These are phyloP conservation scores for Bacidia gigantensis DNA, from an alignment of 495 filamentous ascomycete species.

Conservation along the genomic window DNA sequence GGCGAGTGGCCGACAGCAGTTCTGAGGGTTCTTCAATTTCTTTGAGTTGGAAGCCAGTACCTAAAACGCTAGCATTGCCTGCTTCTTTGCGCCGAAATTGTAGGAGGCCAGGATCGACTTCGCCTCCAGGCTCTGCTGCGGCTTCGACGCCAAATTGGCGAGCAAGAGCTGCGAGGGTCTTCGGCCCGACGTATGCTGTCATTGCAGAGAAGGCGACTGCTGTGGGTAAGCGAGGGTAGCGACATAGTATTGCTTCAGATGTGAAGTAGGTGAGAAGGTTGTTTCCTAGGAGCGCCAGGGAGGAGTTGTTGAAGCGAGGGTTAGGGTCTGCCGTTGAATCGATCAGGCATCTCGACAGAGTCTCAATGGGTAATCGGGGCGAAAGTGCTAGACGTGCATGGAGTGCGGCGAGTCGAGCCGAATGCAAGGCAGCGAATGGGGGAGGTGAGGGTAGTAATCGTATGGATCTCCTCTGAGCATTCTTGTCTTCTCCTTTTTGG, in stretches of 20 bases:
- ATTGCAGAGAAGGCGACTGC: conserved; percentile 68
- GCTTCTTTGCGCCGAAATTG: conserved; percentile 56
- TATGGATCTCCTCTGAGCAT: conserved; percentile 1
- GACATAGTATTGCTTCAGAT: conserved; percentile 71
- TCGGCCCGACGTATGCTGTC: conserved; percentile 63
- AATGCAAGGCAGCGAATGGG: conserved; percentile 50
- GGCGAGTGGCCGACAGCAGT: conserved; percentile 15
- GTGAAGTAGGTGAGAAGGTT: conserved; percentile 76
- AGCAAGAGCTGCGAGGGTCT: conserved; percentile 53
- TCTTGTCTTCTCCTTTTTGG: background rate
- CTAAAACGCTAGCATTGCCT: conserved; percentile 33
- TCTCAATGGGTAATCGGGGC: conserved; percentile 66
- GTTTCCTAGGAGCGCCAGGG: conserved; percentile 66
- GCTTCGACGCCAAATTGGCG: conserved; percentile 81
- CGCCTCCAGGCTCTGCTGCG: conserved; percentile 67
- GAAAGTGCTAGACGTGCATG: conserved; percentile 83
- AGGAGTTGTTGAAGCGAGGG: conserved; percentile 64
- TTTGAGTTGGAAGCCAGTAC: conserved; percentile 24
- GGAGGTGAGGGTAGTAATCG: conserved; percentile 48
- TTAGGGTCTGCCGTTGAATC: conserved; percentile 69
- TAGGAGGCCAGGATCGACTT: conserved; percentile 87
- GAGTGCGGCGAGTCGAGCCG: conserved; percentile 84
- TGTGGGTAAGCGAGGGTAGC: conserved; percentile 80
- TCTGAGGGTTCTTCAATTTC: conserved; percentile 25
- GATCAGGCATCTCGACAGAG: conserved; percentile 73